Evolutionary conservation across 2,329 filamentous ascomycete species (phyloP), one percentile per base, ranked within the genome.

Genomic region (Fusarium siculi): DNA sequence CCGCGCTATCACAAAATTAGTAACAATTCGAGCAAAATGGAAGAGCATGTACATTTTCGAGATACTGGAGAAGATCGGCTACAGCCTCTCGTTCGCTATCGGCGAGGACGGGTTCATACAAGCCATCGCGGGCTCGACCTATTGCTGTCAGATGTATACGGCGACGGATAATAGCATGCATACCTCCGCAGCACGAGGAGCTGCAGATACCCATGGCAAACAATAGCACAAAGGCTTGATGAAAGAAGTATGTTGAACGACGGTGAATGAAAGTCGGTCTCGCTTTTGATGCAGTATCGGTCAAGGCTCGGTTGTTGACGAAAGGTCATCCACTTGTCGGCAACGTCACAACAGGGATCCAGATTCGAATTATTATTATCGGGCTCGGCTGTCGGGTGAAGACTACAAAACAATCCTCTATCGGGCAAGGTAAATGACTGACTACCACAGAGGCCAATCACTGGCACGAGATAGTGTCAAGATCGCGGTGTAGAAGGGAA

Each of bases 71-170:
- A 67, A 99, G 87, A 82, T 99, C 96, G 74, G 96, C 95, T 62
- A 99, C 96, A 62, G 96, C 96, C 86, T 98, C 96, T 79, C 96
- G 91, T 85, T 99, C 96, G 85, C 93, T 97, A 81, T 99, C 96
- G 78, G 95, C 95, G 71, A 99, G 89, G 63, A 96, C 93, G 58
- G 93, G 92, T 82, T 96, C 93, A 82, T 96, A 95, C 74, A 94
- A 88, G 75, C 91, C 92, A 88, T 96, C 93, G 83, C 92, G 92
- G 83, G 92, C 90, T 84, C 92, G 93, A 80, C 91, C 93, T 93
- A 52, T 65, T 54, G 60, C 15, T 66, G 71, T 73, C 67, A 73
- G 71, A 72, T 63, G 64, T 56, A 67, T 32, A 46, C 56, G 40
- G 23, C 68, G 32, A 66, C 32, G 50, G 37, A 72, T 37, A 39